Percentiles rank a stretch among this genome's conserved stretches.
phyloP scores from a whole-genome alignment of 2,329 filamentous ascomycete genomes.

The Blastomyces percursus region DNA sequence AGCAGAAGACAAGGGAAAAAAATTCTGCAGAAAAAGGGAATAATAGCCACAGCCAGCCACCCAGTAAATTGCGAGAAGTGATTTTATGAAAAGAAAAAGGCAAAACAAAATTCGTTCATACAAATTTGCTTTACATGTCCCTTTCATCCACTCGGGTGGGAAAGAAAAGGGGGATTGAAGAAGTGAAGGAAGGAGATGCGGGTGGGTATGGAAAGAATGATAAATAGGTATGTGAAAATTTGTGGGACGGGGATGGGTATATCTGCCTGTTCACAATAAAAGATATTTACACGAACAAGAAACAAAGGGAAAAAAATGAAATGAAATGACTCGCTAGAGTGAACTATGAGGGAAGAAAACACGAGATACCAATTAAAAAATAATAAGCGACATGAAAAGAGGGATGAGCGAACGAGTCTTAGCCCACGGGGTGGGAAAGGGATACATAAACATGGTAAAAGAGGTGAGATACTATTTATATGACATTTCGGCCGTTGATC shows the following conservation, averaged over 20 bases:
- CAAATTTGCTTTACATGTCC: no score
- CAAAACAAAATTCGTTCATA: no score
- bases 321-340: not conserved
- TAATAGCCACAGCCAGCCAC: no score
- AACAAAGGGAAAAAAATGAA: not conserved
- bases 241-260: not conserved
- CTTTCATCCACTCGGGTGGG: no score
- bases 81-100: no score
- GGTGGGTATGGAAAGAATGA: not conserved
- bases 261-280: conserved; percentile 1
- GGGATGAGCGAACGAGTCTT: not conserved
- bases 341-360: not conserved
- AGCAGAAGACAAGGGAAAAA: no score
- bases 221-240: not conserved
- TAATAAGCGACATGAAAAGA: not conserved
- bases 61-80: no score
- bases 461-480: conserved; percentile 12
- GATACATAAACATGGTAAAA: not conserved
- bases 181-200: no score
- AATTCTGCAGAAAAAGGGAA: no score
- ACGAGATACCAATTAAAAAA: not conserved
- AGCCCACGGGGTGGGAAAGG: not conserved
- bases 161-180: no score
- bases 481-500: conserved; percentile 22
- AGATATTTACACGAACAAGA: not conserved